Conservation (phyloP, 169 alveolate genomes). For the Perkinsus chesapeaki region DNA sequence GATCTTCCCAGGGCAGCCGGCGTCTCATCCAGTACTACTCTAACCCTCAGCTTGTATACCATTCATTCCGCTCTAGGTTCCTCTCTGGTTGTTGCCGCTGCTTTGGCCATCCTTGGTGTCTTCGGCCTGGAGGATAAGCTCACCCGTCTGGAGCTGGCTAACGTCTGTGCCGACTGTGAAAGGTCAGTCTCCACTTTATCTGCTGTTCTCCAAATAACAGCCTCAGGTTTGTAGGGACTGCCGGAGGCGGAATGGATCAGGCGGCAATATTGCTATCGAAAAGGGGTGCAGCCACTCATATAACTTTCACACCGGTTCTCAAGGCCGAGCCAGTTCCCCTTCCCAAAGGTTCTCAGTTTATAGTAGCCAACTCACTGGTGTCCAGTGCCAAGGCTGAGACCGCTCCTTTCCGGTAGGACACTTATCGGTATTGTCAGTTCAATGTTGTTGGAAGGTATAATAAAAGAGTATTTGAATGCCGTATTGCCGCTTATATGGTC, state of each 20-base stretch:
- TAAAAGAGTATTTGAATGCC: slow-evolving; percentile 60
- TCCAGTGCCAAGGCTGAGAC: neutral
- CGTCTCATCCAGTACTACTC: slow-evolving; percentile 37
- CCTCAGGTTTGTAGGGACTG: slow-evolving; percentile 40
- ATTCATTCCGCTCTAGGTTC: neutral
- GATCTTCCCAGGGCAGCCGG: slow-evolving; percentile 64
- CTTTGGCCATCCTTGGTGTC: slow-evolving; percentile 37
- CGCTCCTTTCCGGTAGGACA: neutral
- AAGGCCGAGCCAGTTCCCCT: slow-evolving; percentile 30
- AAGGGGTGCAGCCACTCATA: slow-evolving; percentile 40
- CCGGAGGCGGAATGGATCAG: slow-evolving; percentile 70
- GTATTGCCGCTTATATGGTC: slow-evolving; percentile 35
- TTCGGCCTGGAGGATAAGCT: slow-evolving; percentile 28
- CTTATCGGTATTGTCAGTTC: neutral
- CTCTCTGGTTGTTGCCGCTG: neutral
- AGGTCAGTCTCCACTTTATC: slow-evolving; percentile 22
- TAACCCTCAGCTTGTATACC: neutral
- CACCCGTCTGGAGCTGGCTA: slow-evolving; percentile 21
- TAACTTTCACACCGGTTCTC: slow-evolving; percentile 48
- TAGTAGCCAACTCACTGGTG: slow-evolving; percentile 42
- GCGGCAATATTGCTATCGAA: slow-evolving; percentile 53
- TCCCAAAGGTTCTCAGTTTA: slow-evolving; percentile 43
- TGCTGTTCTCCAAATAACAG: neutral
- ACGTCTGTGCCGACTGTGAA: slow-evolving; percentile 34
- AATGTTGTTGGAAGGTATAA: slow-evolving; percentile 45